phyloP scores from a whole-genome alignment of 106 monocot genomes.

The Allium fistulosum region DNA sequence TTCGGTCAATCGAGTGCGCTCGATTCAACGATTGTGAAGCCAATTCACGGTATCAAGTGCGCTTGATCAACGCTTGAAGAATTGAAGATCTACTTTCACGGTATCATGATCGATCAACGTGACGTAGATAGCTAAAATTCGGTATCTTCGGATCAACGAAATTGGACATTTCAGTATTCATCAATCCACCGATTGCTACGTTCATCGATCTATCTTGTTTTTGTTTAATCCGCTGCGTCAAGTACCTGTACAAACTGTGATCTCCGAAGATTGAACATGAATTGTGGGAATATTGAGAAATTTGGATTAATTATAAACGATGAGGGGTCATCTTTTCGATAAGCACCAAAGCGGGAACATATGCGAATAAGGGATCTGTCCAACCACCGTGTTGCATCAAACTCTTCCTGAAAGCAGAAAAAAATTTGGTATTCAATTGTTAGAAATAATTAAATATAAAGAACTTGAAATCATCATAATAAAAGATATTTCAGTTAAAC shows the following conservation, averaged over 20 bases:
- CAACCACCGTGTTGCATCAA: slow-evolving; percentile 94
- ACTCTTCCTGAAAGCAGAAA: slow-evolving; percentile 72
- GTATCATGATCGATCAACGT: too few species aligned
- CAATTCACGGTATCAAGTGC: too few species aligned
- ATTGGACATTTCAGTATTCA: too few species aligned
- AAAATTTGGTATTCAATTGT: not conserved
- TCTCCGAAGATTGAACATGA: slow-evolving; percentile 91
- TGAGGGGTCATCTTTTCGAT: slow-evolving; percentile 92
- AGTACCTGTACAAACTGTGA: slow-evolving; percentile 99
- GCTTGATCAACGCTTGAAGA: too few species aligned
- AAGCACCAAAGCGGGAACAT: slow-evolving; percentile 96
- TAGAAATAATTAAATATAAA: slow-evolving; percentile 2
- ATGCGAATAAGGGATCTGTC: slow-evolving; percentile 90
- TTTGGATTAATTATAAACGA: slow-evolving; percentile 83
- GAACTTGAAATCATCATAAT: not conserved
- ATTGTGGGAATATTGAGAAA: slow-evolving; percentile 95
- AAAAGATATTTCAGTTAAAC: not conserved
- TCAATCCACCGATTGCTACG: too few species aligned
- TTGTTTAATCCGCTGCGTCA: too few species aligned
- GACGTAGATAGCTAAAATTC: too few species aligned
- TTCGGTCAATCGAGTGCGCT: too few species aligned
- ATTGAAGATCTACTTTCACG: too few species aligned
- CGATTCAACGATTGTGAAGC: too few species aligned
- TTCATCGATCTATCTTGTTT: too few species aligned
- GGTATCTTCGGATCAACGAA: too few species aligned